Conservation (phyloP, 257 asterid species). For the Petrea volubilis region DNA sequence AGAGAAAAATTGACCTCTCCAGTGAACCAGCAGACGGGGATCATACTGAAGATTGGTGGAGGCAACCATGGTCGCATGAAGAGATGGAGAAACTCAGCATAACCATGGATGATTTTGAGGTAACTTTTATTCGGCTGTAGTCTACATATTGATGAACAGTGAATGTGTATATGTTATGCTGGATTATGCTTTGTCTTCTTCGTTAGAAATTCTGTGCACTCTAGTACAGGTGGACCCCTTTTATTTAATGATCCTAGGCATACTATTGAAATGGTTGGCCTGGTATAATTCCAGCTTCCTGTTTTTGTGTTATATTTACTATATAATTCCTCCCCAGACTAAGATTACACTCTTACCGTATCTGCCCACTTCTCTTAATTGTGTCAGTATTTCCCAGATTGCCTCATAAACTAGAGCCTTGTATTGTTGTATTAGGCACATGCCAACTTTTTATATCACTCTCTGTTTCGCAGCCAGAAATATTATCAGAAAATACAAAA, state of each 20-base stretch:
- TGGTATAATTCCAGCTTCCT: not conserved
- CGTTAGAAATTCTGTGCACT: not conserved
- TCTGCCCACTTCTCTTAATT: not conserved
- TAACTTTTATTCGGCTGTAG: constrained; percentile 19
- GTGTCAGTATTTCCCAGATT: not conserved
- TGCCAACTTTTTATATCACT: not conserved
- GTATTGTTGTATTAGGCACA: not conserved
- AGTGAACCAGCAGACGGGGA: constrained; percentile 27
- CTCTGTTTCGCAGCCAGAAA: not conserved
- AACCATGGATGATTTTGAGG: constrained; percentile 91
- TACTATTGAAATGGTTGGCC: not conserved
- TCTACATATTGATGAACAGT: not conserved
- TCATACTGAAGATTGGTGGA: constrained; percentile 66
- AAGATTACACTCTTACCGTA: not conserved
- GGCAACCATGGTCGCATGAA: constrained; percentile 62
- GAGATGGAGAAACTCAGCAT: constrained; percentile 60
- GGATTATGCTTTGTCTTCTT: not conserved
- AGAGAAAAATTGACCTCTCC: constrained; percentile 44
- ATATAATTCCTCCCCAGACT: not conserved
- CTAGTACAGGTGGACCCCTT: not conserved
- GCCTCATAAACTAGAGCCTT: not conserved
- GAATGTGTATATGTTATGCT: constrained; percentile 3
- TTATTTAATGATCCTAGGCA: not conserved
- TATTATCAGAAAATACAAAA: not conserved
- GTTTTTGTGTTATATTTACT: not conserved